A percentile compares a stretch with the other conserved stretches of the same genome.
These are phyloP conservation scores for Spiromastix sp. DNA, from an alignment of 2,329 filamentous ascomycete genomes.

Conservation along the genomic window DNA sequence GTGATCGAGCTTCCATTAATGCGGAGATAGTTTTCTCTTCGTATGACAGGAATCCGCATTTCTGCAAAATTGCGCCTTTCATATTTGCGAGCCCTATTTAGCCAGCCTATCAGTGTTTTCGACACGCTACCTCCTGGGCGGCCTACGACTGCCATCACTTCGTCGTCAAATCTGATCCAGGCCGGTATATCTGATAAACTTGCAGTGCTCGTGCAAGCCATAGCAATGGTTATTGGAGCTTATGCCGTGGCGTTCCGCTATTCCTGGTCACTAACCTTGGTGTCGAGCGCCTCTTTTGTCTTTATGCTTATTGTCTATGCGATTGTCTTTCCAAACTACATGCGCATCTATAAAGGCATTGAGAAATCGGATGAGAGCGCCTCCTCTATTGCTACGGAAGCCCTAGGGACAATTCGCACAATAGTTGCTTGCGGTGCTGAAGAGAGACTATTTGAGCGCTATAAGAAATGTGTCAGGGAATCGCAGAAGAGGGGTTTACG, in stretches of 20 bases:
- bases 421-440: slow-evolving; percentile 36
- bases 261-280: slow-evolving; percentile 43
- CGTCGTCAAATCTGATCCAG: slow-evolving; percentile 43
- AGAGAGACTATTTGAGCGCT: slow-evolving; percentile 24
- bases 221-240: slow-evolving; percentile 34
- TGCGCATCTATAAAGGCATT: slow-evolving; percentile 23
- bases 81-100: slow-evolving; percentile 41
- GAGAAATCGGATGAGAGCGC: slow-evolving; percentile 29
- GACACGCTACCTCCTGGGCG: slow-evolving; percentile 41
- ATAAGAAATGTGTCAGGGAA: slow-evolving; percentile 27
- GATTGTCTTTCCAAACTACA: slow-evolving; percentile 23
- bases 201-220: slow-evolving; percentile 31
- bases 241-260: slow-evolving; percentile 43
- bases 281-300: slow-evolving; percentile 37
- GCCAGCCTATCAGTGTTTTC: slow-evolving; percentile 39
- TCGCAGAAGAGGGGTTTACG: slow-evolving; percentile 22
- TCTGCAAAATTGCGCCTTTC: slow-evolving; percentile 41
- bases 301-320: slow-evolving; percentile 28
- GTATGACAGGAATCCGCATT: slow-evolving; percentile 40
- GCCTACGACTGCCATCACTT: slow-evolving; percentile 43
- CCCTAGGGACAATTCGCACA: slow-evolving; percentile 34
- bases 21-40: slow-evolving; percentile 33
- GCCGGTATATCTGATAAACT: slow-evolving; percentile 46
- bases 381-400: slow-evolving; percentile 31
- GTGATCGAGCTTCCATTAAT: not conserved